Conservation (phyloP, 805 yeast genomes). For the Saccharomycopsis sp. region DNA sequence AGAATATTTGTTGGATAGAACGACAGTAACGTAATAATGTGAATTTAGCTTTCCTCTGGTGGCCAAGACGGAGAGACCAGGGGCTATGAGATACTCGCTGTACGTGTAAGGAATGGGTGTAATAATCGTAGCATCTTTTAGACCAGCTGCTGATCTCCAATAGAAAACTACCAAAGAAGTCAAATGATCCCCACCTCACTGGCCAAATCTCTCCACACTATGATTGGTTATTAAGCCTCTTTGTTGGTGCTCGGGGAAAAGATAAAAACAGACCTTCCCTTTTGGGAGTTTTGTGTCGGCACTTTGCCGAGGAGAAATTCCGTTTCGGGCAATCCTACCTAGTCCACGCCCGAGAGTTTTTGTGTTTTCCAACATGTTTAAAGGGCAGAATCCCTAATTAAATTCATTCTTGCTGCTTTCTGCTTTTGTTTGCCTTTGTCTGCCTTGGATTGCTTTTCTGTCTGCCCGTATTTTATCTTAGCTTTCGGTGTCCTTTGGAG, state of each 20-base stretch:
- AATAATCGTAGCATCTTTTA: too few relatives aligned
- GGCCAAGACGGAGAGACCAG: too few relatives aligned
- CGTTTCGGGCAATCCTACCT: neutral
- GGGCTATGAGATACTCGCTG: too few relatives aligned
- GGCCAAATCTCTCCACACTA: neutral
- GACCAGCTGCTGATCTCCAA: too few relatives aligned
- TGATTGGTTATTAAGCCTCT: neutral
- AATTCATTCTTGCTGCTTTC: neutral
- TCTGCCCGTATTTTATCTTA: too few relatives aligned
- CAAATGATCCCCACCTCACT: neutral
- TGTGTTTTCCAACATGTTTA: neutral
- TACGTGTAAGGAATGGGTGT: too few relatives aligned
- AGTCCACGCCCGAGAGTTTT: slow-evolving; percentile 1
- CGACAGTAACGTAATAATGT: too few relatives aligned
- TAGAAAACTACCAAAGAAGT: neutral
- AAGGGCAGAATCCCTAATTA: neutral
- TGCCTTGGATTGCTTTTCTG: too few relatives aligned
- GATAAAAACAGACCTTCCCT: neutral
- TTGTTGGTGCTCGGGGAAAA: neutral
- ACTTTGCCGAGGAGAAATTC: neutral
- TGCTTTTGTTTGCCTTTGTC: neutral
- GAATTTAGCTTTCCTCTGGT: too few relatives aligned
- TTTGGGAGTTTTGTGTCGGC: neutral
- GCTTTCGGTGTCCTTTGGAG: too few relatives aligned
- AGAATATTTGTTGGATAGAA: too few relatives aligned